phyloP scores from a whole-genome alignment of 371 early-diverging fungal species.

The Syncephalastrum monosporum region DNA sequence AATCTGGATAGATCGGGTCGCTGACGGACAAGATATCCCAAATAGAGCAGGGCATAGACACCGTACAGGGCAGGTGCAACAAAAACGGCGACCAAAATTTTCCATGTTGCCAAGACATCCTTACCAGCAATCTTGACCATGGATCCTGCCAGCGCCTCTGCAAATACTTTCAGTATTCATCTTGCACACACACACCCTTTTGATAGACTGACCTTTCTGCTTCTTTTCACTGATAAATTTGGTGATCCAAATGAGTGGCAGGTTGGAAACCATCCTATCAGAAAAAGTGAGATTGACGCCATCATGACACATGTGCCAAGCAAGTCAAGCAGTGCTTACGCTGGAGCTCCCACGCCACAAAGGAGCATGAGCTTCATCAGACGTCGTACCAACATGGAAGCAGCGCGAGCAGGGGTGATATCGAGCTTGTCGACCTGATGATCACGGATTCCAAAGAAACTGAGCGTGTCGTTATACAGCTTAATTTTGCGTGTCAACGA shows the following conservation, averaged over 20 bases:
- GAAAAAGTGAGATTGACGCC: background rate
- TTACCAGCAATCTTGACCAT: conserved; percentile 91
- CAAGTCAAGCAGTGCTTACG: conserved; percentile 47
- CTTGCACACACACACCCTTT: background rate
- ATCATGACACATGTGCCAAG: background rate
- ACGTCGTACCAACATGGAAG: conserved; percentile 62
- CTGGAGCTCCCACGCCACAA: conserved; percentile 79
- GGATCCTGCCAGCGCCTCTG: conserved; percentile 87
- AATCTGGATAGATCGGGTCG: conserved; percentile 24
- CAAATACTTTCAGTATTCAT: background rate
- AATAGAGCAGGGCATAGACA: conserved; percentile 57
- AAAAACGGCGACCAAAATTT: conserved; percentile 78
- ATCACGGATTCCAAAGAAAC: conserved; percentile 90
- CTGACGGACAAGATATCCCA: conserved; percentile 43
- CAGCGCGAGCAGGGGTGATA: conserved; percentile 70
- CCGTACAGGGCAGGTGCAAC: conserved; percentile 77
- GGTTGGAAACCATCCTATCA: conserved; percentile 64
- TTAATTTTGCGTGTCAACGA: conserved; percentile 65
- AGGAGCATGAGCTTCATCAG: conserved; percentile 65
- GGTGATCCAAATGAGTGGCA: conserved; percentile 76
- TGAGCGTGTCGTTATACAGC: conserved; percentile 83
- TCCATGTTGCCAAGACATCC: conserved; percentile 97
- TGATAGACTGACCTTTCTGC: conserved; percentile 54
- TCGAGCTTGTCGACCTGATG: conserved; percentile 89
- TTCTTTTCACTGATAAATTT: conserved; percentile 72